Evolutionary conservation across 306 rosid species (phyloP), one percentile per base, ranked within the genome.

Genomic region (Pyrus communis): DNA sequence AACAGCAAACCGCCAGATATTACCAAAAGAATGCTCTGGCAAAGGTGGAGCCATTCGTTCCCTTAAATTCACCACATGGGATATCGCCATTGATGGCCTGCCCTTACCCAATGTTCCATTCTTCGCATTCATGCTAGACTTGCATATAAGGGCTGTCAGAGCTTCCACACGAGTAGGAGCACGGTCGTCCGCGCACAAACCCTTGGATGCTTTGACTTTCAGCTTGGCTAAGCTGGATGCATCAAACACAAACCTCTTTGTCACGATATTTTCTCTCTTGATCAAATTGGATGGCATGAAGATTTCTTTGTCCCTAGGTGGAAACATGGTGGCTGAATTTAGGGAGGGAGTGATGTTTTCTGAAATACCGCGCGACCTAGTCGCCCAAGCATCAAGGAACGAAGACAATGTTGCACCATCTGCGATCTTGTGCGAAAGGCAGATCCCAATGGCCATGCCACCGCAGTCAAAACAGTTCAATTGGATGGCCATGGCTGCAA

Each of bases 131-230:
- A 45, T 30, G 69, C 58, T 67, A 17, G 71, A 28, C 42, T 59
- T 79, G 31, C 79, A 67, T 60, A 75, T 33, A 11, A 75, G 73
- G 67, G 80, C 67, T 22, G 80, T 63, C 70, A 75, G 64, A 11
- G 62, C 80, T 43, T 80, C 82, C 23, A 80, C 79, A 11, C 76
- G 51, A 15, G 80, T 21, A 15, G 80, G 73, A 30, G 31, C 19
- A 27, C 0, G 23, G 68, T 28, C 21, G 42, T 58, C 69, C 1
- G 3, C 10, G 11, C 35, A 5, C 7, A 21, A 46, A n/a, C 71
- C 71, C 40, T 22, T 13, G 51, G 65, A 64, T 45, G 46, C 73
- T 70, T 70, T 64, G 80, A 45, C 77, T 69, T 75, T 70, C 17
- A 81, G 77, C 27, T 22, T 63, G 14, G 52, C 74, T 15, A 81